Evolutionary conservation across 352 stramenopile genomes (phyloP).

Genomic region (Plasmopara viticola): DNA sequence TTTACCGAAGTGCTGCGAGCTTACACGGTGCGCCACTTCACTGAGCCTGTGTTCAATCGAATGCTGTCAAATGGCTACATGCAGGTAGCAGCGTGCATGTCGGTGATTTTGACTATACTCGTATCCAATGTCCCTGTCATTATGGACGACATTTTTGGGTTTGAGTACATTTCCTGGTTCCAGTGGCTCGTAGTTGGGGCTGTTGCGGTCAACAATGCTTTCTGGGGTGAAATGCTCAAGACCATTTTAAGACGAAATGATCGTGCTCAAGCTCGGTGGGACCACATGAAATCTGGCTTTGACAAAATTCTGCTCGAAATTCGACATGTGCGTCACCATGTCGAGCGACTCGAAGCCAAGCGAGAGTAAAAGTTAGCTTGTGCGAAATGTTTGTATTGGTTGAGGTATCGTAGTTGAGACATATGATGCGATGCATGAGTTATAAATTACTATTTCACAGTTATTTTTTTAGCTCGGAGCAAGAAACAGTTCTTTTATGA

Average conservation of each 20-base stretch:
- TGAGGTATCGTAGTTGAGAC: too few relatives aligned
- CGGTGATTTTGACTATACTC: constrained; percentile 43
- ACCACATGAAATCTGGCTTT: constrained; percentile 43
- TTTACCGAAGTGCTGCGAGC: constrained; percentile 74
- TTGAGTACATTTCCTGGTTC: constrained; percentile 60
- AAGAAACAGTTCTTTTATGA: too few relatives aligned
- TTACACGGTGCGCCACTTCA: constrained; percentile 74
- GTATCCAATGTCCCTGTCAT: constrained; percentile 53
- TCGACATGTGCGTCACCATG: constrained; percentile 43
- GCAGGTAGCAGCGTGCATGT: constrained; percentile 46
- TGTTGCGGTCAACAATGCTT: constrained; percentile 41
- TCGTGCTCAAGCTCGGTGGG: constrained; percentile 31
- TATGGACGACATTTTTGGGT: constrained; percentile 59
- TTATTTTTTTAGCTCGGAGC: too few relatives aligned
- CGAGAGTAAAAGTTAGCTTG: constrained; percentile 14
- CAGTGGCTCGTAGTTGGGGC: constrained; percentile 40
- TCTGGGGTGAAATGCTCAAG: constrained; percentile 59
- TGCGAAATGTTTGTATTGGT: too few relatives aligned
- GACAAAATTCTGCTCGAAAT: constrained; percentile 59
- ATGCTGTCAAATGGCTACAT: constrained; percentile 72
- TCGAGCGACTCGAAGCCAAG: constrained; percentile 44
- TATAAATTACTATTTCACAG: too few relatives aligned
- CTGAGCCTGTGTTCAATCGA: constrained; percentile 44
- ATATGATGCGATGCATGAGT: too few relatives aligned
- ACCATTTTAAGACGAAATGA: constrained; percentile 34